A percentile compares a stretch with the other conserved stretches of the same genome.
Evolutionary conservation across 805 yeast species (phyloP).

Genomic region (Teunomyces stri): DNA sequence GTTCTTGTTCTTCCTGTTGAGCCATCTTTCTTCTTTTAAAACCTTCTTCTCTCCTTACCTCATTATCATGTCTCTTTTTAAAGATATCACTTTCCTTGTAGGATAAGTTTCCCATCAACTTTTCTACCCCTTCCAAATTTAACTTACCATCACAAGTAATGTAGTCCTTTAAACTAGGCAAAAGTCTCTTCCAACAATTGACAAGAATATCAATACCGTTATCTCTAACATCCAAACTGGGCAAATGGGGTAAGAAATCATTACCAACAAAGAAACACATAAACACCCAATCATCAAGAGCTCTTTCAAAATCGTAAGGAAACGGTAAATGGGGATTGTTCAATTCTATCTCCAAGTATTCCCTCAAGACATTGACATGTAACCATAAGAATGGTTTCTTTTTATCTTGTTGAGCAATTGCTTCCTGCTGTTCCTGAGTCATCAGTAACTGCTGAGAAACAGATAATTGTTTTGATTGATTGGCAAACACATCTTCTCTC

Average conservation of each 20-base stretch:
- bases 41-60: conserved; percentile 64
- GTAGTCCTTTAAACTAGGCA: conserved; percentile 69
- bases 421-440: conserved; percentile 56
- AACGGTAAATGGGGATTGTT: conserved; percentile 66
- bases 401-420: conserved; percentile 41
- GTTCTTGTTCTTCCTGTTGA: conserved; percentile 43
- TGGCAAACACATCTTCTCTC: conserved; percentile 95
- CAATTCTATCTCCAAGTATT: conserved; percentile 82
- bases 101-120: conserved; percentile 61
- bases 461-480: conserved; percentile 50
- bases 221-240: conserved; percentile 92
- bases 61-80: conserved; percentile 63
- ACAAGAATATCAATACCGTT: conserved; percentile 84
- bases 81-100: conserved; percentile 77
- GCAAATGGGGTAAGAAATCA: conserved; percentile 95
- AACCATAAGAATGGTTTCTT: conserved; percentile 92
- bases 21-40: conserved; percentile 55
- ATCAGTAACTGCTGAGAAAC: conserved; percentile 51
- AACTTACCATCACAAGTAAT: conserved; percentile 88
- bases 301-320: conserved; percentile 86
- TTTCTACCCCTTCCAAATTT: conserved; percentile 73
- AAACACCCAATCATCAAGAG: conserved; percentile 98
- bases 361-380: conserved; percentile 82
- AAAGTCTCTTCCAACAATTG: conserved; percentile 73
- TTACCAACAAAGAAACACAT: conserved; percentile 99